Evolutionary conservation across 2,329 filamentous ascomycete genomes (phyloP), one percentile per base, ranked within the genome.

Genomic region (Penicillium corylophilum): DNA sequence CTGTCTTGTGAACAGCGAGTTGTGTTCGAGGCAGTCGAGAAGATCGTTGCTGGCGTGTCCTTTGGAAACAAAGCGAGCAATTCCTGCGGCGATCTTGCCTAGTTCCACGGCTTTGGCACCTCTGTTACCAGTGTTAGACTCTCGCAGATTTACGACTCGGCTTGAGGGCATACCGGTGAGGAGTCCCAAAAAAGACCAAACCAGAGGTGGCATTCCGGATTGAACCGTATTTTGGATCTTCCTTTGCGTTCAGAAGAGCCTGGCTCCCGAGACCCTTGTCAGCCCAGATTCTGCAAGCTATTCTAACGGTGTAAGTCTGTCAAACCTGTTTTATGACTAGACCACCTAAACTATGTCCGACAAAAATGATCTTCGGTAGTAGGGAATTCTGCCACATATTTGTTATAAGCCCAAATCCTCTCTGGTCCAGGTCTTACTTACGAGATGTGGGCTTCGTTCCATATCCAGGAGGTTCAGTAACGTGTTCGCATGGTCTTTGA

Each of bases 401-500:
- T 10, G 6, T 28, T 28, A 9, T 28, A 28, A 9, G 26, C 8
- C 26, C 26, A n/a, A n/a, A 28, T 28, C 6, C 4, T 18, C 10
- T 1, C 24, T 47, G 1, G 10, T 20, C 18, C 12, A 22, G 8
- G n/a, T 8, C 2, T n/a, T 4, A 22, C 44, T 13, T 53, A 66
- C 66, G 46, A 63, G 44, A n/a, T 63, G 59, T 3, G 62, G 64
- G 26, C 54, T 56, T 7, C 65, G 60, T 54, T 69, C 65, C 57
- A 69, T 56, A 46, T 69, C 65, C 15, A 69, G 35, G 35, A 69
- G 29, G 38, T 69, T 69, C 55, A 71, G 38, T 35, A 70, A 36
- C 0, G 64, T 69, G 53, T 70, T 69, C 2, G 68, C 67, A 59
- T 70, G 68, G 24, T 70, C 68, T 16, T 67, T 67, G 45, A 70